These are phyloP conservation scores for Dentipellis fragilis DNA, from an alignment of 768 basidiomycete genomes.

Conservation along the genomic window DNA sequence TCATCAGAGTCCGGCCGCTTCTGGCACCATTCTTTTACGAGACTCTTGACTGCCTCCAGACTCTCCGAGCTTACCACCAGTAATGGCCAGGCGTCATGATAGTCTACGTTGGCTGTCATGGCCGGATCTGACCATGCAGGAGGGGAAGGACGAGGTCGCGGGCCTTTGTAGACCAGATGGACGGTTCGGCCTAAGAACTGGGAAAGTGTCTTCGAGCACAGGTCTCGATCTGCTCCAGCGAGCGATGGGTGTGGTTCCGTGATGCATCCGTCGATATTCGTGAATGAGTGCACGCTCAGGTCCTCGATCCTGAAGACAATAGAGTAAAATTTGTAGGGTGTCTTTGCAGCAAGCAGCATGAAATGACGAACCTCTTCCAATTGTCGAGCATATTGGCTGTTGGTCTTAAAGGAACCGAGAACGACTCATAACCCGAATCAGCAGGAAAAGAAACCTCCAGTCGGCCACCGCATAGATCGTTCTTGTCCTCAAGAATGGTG, in stretches of 20 bases:
- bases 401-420: conserved; percentile 51
- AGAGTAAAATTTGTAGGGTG: no score
- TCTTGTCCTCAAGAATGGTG: conserved; percentile 35
- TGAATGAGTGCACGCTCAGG: conserved; percentile 37
- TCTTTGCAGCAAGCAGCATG: background rate
- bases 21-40: conserved; percentile 24
- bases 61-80: conserved; percentile 62
- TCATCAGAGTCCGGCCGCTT: conserved; percentile 10
- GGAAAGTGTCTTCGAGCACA: conserved; percentile 48
- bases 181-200: conserved; percentile 52
- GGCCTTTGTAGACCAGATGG: conserved; percentile 60
- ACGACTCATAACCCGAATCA: conserved; percentile 44
- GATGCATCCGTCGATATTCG: conserved; percentile 57
- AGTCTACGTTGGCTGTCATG: conserved; percentile 26
- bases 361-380: conserved; percentile 47
- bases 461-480: conserved; percentile 33
- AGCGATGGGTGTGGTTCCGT: conserved; percentile 31
- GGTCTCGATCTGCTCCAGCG: conserved; percentile 19
- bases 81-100: conserved; percentile 64
- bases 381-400: conserved; percentile 11
- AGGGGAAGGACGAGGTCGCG: conserved; percentile 35
- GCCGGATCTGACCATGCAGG: conserved; percentile 47
- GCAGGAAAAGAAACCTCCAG: conserved; percentile 52
- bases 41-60: conserved; percentile 40
- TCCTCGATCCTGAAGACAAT: conserved; percentile 36